Evolutionary conservation across 306 rosid species (phyloP).

Genomic region (Dicorynia guianensis): DNA sequence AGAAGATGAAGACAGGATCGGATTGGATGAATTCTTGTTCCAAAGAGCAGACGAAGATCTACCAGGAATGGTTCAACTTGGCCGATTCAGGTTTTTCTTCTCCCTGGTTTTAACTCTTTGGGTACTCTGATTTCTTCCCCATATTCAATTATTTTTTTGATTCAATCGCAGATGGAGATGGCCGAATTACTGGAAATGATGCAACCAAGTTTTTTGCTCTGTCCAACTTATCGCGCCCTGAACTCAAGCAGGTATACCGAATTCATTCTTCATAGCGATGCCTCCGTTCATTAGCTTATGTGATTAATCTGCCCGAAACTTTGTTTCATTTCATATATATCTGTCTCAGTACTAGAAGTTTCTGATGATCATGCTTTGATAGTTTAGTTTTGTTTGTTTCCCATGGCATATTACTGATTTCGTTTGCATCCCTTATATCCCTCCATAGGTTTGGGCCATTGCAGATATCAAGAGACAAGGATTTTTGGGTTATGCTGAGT

Average conservation of each 20-base stretch:
- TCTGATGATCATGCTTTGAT: too few species aligned
- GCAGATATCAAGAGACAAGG: constrained; percentile 85
- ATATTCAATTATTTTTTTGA: neutral
- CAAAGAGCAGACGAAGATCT: constrained; percentile 67
- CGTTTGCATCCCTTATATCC: neutral
- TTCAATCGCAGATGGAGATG: constrained; percentile 71
- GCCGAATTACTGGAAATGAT: constrained; percentile 76
- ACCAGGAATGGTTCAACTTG: constrained; percentile 78
- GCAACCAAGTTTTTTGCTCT: constrained; percentile 84
- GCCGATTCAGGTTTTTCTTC: constrained; percentile 77
- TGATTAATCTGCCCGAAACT: too few species aligned
- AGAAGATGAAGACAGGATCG: constrained; percentile 64
- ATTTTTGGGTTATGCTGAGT: constrained; percentile 69
- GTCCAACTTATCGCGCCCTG: constrained; percentile 79
- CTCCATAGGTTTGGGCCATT: constrained; percentile 73
- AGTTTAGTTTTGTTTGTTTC: too few species aligned
- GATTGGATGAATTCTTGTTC: constrained; percentile 50
- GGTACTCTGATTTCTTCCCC: too few species aligned
- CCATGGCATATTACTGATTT: neutral
- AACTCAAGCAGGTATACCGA: constrained; percentile 72
- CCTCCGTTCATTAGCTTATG: too few species aligned
- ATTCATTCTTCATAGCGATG: neutral
- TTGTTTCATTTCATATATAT: too few species aligned
- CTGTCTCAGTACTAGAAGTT: too few species aligned
- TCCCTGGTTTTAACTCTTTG: neutral